Conservation (phyloP, 2,329 filamentous ascomycete genomes). For the Fusarium liriodendri region DNA sequence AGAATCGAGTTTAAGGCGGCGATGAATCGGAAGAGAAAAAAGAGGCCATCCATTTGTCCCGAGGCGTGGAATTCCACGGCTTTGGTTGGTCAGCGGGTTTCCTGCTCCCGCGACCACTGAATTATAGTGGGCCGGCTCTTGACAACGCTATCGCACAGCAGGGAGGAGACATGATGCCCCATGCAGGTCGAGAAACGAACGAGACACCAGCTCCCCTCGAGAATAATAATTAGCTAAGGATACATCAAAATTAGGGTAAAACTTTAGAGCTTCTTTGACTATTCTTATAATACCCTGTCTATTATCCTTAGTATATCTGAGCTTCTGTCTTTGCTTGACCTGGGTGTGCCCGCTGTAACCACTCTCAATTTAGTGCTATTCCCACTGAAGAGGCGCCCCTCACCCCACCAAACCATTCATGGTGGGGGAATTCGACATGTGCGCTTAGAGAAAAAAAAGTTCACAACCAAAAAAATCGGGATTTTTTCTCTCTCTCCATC, state of each 20-base stretch:
- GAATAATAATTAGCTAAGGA: too few relatives aligned
- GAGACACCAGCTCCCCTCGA: too few relatives aligned
- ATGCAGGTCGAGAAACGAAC: too few relatives aligned
- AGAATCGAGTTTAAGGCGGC: slow-evolving; percentile 4
- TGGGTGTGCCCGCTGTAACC: slow-evolving; percentile 7
- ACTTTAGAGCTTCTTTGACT: too few relatives aligned
- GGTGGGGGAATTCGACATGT: slow-evolving; percentile 38
- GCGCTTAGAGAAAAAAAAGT: slow-evolving; percentile 23
- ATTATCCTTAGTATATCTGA: too few relatives aligned
- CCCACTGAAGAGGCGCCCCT: slow-evolving; percentile 19
- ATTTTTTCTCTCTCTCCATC: slow-evolving; percentile 21
- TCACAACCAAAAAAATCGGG: slow-evolving; percentile 28
- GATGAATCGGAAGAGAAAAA: slow-evolving; percentile 29
- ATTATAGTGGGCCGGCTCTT: not conserved
- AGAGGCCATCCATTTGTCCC: not conserved
- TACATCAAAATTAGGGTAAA: too few relatives aligned
- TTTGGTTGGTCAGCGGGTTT: not conserved
- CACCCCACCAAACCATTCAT: slow-evolving; percentile 40
- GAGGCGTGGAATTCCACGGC: not conserved
- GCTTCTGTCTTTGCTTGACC: too few relatives aligned
- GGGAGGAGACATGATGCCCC: not conserved
- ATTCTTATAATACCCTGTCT: too few relatives aligned
- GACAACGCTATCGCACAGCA: not conserved
- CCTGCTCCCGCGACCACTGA: not conserved
- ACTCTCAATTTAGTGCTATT: not conserved